Evolutionary conservation across 202 grass and related monocot genomes (phyloP).

Genomic region (Alloteropsis angusta): DNA sequence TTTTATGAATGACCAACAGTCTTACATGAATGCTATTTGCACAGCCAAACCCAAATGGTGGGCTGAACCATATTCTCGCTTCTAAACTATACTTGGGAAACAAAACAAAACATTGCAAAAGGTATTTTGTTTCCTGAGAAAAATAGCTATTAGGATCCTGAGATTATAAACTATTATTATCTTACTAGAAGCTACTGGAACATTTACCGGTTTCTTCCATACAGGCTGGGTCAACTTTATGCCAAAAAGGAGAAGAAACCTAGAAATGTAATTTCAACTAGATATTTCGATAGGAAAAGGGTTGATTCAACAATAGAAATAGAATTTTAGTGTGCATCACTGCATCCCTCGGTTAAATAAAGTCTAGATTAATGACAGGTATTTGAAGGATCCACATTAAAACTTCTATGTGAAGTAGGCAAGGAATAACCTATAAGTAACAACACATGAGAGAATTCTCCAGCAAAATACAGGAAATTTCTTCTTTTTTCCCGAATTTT

Average conservation of each 20-base stretch:
- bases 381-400: not conserved
- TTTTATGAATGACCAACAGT: not conserved
- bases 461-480: not conserved
- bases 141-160: not conserved
- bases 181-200: not conserved
- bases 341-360: not conserved
- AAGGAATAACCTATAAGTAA: not conserved
- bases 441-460: not conserved
- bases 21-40: not conserved
- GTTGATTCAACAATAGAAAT: not conserved
- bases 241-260: not conserved
- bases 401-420: not conserved
- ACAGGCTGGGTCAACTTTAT: not conserved
- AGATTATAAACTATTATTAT: not conserved
- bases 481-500: not conserved
- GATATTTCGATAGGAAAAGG: not conserved
- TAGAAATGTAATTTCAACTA: not conserved
- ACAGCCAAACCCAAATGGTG: not conserved
- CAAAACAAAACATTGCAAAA: not conserved
- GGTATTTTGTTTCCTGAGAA: not conserved
- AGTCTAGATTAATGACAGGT: not conserved
- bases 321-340: not conserved
- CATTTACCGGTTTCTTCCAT: not conserved
- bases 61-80: not conserved
- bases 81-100: not conserved